Evolutionary conservation across 495 filamentous ascomycete genomes (phyloP), one percentile per base, ranked within the genome.

Genomic region (Lentithecium fluviatile): DNA sequence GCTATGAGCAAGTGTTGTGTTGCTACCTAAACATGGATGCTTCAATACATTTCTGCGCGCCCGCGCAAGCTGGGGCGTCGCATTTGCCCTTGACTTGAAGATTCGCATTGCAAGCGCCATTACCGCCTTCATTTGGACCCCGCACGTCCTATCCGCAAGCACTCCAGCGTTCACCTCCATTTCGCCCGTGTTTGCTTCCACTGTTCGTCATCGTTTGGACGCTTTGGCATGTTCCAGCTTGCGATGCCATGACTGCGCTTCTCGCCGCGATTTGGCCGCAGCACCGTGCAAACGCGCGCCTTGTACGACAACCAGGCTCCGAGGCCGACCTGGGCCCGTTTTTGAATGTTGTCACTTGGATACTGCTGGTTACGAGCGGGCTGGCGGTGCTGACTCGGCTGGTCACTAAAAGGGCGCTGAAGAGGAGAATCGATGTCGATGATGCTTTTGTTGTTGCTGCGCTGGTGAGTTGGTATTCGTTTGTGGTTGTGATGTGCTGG

Each of bases 271-370:
- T 10, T 10, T 32, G 29, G 29, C 4, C 29, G 29, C 29, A 32
- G 29, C 29, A 32, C 29, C 29, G 29, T 32, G 29, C 29, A 32
- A 32, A 32, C 29, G 10, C 29, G 8, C 53, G 21, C 32, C 34
- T 64, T 17, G 54, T 48, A 64, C 60, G 60, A 53, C 53, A 47
- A 12, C 60, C 52, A 2, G 60, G 52, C 38, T 64, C 52, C 11
- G 46, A 24, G 6, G 23, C 40, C 2, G 45, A 56, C 19, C 45
- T 62, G 1, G 60, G 60, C 7, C 60, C 52, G 37, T 64, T 64
- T 32, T 53, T 64, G 34, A 53, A 64, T 37, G 60, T 64, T 17
- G 50, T 64, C 38, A 58, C 60, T 40, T 64, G 60, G 60, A 46
- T 64, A n/a, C 29, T 64, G 21, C 34, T 64, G 25, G 52, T 64